phyloP scores from a whole-genome alignment of 1,284 basidiomycete species.

The Bjerkandera adusta region DNA sequence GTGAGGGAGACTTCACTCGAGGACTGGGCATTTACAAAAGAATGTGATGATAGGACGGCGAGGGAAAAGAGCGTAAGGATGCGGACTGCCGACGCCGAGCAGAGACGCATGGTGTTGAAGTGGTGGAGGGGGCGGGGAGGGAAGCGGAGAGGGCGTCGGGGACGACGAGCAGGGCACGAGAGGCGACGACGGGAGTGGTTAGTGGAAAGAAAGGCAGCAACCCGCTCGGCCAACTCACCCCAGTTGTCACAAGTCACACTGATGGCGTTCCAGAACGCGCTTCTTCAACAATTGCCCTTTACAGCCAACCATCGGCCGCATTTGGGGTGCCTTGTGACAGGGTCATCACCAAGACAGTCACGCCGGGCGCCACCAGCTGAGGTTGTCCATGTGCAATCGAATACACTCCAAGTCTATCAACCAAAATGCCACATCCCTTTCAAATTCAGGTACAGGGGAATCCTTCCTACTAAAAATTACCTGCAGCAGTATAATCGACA shows the following conservation, averaged over 20 bases:
- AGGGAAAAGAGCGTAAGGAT: constrained; percentile 34
- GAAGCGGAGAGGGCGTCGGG: constrained; percentile 20
- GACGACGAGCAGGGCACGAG: constrained; percentile 15
- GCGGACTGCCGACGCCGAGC: constrained; percentile 29
- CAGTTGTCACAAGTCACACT: constrained; percentile 5
- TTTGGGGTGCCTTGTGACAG: too few relatives aligned
- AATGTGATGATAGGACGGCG: constrained; percentile 32
- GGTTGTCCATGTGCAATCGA: too few relatives aligned
- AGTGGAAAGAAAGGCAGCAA: constrained; percentile 5
- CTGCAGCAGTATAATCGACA: too few relatives aligned
- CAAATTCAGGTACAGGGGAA: too few relatives aligned
- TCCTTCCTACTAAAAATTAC: too few relatives aligned
- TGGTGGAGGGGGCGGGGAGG: constrained; percentile 14
- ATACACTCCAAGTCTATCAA: too few relatives aligned
- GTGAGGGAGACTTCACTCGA: constrained; percentile 1
- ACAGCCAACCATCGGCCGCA: too few relatives aligned
- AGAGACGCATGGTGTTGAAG: constrained; percentile 30
- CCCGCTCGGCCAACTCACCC: background rate
- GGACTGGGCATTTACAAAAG: constrained; percentile 27
- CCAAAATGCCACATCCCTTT: too few relatives aligned
- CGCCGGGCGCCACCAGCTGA: too few relatives aligned
- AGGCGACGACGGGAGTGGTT: constrained; percentile 15
- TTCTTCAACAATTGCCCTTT: too few relatives aligned
- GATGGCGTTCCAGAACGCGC: too few relatives aligned
- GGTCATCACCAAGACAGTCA: too few relatives aligned